These are phyloP conservation scores for Amesomyces nigricolor DNA, from an alignment of 2,329 filamentous ascomycete genomes.

Conservation along the genomic window DNA sequence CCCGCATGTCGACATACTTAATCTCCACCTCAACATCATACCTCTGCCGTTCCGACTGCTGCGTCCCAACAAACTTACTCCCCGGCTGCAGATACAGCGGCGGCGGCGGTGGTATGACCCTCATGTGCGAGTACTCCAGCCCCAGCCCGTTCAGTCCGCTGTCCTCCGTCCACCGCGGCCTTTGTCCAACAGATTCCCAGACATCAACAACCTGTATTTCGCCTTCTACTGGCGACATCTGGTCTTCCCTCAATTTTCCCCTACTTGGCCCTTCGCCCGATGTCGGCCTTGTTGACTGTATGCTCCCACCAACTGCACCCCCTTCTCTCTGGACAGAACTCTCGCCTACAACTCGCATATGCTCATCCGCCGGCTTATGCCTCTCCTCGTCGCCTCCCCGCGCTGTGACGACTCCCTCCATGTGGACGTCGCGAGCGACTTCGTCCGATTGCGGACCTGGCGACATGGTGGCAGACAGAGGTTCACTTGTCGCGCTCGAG, in stretches of 20 bases:
- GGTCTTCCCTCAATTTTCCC: constrained; percentile 9
- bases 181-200: constrained; percentile 28
- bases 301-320: neutral
- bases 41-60: constrained; percentile 85
- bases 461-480: constrained; percentile 41
- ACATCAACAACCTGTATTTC: constrained; percentile 36
- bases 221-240: constrained; percentile 15
- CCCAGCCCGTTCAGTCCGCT: constrained; percentile 32
- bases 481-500: constrained; percentile 22
- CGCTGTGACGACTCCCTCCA: constrained; percentile 17
- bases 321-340: constrained; percentile 4
- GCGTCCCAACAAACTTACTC: constrained; percentile 82
- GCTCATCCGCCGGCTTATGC: constrained; percentile 28
- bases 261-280: constrained; percentile 1
- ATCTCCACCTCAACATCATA: constrained; percentile 97
- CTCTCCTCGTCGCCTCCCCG: constrained; percentile 22
- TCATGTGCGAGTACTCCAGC: constrained; percentile 26
- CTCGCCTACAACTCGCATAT: constrained; percentile 12
- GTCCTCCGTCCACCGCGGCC: constrained; percentile 29
- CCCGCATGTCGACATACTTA: constrained; percentile 89
- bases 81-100: constrained; percentile 83
- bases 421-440: constrained; percentile 10
- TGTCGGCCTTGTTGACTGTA: constrained; percentile 1
- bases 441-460: constrained; percentile 35
- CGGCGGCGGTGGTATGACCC: constrained; percentile 68